Percentiles rank a stretch among this genome's conserved stretches.
Conservation (phyloP, 2,329 filamentous ascomycete genomes). For the Ceratocystis colombiana region DNA sequence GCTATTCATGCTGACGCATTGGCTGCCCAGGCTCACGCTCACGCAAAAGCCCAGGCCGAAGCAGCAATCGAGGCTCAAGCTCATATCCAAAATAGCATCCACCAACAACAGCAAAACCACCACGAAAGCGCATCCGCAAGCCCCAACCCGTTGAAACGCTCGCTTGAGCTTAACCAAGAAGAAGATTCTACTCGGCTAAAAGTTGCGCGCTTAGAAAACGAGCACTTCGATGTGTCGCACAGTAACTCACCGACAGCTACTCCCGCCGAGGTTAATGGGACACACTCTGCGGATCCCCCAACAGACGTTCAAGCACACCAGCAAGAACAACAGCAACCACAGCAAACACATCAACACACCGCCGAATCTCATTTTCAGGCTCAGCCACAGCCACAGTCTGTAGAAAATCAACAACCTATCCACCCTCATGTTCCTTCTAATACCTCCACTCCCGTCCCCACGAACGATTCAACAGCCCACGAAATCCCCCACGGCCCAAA, state of each 20-base stretch:
- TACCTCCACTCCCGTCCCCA: slow-evolving; percentile 2
- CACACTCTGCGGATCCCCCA: neutral
- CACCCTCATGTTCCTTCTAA: slow-evolving; percentile 19
- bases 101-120: slow-evolving; percentile 13
- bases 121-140: slow-evolving; percentile 31
- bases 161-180: slow-evolving; percentile 32
- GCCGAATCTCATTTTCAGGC: slow-evolving; percentile 12
- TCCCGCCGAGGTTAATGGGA: slow-evolving; percentile 15
- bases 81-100: slow-evolving; percentile 14
- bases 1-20: slow-evolving; percentile 36
- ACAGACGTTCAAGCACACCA: slow-evolving; percentile 18
- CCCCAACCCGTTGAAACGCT: slow-evolving; percentile 37
- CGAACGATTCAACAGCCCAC: slow-evolving; percentile 4
- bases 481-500: slow-evolving; percentile 14
- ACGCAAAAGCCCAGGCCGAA: slow-evolving; percentile 23
- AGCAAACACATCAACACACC: slow-evolving; percentile 12
- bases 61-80: neutral
- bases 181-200: slow-evolving; percentile 21
- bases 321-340: slow-evolving; percentile 21
- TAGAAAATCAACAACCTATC: neutral
- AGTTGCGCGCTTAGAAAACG: slow-evolving; percentile 21
- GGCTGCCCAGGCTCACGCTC: slow-evolving; percentile 31
- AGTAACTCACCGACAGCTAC: slow-evolving; percentile 29
- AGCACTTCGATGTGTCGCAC: slow-evolving; percentile 29
- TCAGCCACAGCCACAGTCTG: slow-evolving; percentile 1